phyloP scores from a whole-genome alignment of 495 filamentous ascomycete genomes.

The Immersiella caudata region DNA sequence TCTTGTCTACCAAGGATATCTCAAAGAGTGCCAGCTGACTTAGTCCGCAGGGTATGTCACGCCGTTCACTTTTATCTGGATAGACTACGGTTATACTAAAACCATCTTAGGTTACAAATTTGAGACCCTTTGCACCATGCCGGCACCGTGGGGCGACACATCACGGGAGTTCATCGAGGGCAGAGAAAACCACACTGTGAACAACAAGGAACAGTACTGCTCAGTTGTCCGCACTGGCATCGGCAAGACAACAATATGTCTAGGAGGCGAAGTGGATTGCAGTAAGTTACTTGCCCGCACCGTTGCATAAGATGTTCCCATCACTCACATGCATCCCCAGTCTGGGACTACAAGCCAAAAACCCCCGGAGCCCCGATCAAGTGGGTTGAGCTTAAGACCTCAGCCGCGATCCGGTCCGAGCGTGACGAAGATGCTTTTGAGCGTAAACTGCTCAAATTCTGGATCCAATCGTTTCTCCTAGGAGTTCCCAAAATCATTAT shows the following conservation, averaged over 20 bases:
- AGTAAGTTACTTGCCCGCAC: slow-evolving; percentile 50
- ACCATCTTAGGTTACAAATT: slow-evolving; percentile 83
- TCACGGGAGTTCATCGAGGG: slow-evolving; percentile 75
- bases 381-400: slow-evolving; percentile 95
- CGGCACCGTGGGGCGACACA: slow-evolving; percentile 69
- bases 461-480: slow-evolving; percentile 94
- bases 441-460: slow-evolving; percentile 89
- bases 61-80: neutral
- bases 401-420: slow-evolving; percentile 65
- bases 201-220: slow-evolving; percentile 91
- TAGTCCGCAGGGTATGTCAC: neutral
- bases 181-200: slow-evolving; percentile 70
- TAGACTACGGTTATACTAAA: neutral
- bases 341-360: slow-evolving; percentile 80
- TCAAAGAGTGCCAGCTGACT: neutral
- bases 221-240: slow-evolving; percentile 87
- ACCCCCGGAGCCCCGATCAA: slow-evolving; percentile 68
- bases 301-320: neutral
- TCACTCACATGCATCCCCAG: slow-evolving; percentile 42
- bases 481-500: slow-evolving; percentile 91
- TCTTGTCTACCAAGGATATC: no score
- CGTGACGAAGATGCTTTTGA: slow-evolving; percentile 76
- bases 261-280: slow-evolving; percentile 96
- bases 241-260: slow-evolving; percentile 67
- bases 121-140: slow-evolving; percentile 78